Conservation (phyloP, 176 grass and related monocot genomes). For the Coix lacrymajobi region DNA sequence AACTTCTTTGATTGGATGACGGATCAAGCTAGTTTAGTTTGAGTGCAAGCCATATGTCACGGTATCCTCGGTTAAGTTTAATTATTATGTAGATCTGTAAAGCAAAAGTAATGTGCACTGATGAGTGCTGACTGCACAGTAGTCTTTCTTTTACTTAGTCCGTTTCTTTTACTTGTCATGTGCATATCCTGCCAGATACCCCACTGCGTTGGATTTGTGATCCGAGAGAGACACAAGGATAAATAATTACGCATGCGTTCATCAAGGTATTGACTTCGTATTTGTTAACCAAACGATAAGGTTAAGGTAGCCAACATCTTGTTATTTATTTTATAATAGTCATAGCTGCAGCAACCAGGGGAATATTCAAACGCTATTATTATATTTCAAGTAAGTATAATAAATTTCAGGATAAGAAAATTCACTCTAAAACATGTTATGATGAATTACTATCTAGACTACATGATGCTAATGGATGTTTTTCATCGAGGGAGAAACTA, state of each 20-base stretch:
- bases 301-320: neutral
- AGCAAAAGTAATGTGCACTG: neutral
- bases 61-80: neutral
- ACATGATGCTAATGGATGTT: neutral
- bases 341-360: neutral
- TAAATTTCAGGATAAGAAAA: neutral
- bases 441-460: neutral
- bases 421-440: neutral
- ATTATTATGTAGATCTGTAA: neutral
- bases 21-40: neutral
- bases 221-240: slow-evolving; percentile 32
- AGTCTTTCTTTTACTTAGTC: neutral
- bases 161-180: neutral
- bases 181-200: neutral
- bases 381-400: neutral
- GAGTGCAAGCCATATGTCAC: neutral
- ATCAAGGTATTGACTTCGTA: neutral
- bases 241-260: neutral
- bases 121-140: neutral
- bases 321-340: neutral
- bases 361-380: neutral
- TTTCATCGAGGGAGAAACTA: neutral
- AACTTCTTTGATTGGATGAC: neutral
- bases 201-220: slow-evolving; percentile 2
- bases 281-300: neutral